A percentile compares a stretch with the other conserved stretches of the same genome.
Evolutionary conservation across 257 asterid species (phyloP).

Genomic region (Galeopsis tetrahit): DNA sequence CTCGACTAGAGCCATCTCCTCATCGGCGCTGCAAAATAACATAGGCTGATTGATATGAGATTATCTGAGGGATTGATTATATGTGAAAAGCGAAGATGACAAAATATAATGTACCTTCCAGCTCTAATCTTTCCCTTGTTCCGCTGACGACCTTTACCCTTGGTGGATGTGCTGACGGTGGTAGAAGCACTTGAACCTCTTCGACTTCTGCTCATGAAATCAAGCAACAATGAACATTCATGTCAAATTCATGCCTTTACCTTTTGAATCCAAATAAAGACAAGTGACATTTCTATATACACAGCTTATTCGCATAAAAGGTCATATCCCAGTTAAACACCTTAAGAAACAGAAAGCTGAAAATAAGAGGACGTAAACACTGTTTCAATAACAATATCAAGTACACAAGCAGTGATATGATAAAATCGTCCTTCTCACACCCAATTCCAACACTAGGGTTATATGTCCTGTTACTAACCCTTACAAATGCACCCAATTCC

Average conservation of each 20-base stretch:
- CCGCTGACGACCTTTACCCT: constrained; percentile 82
- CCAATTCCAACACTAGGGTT: too few species aligned
- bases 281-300: not conserved
- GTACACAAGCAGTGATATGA: not conserved
- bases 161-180: constrained; percentile 55
- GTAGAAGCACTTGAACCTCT: constrained; percentile 72
- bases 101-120: constrained; percentile 67
- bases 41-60: constrained; percentile 13
- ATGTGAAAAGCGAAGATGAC: constrained; percentile 6
- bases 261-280: not conserved
- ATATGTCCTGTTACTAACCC: too few species aligned
- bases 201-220: constrained; percentile 62
- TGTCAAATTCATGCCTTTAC: not conserved
- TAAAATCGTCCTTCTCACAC: too few species aligned
- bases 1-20: constrained; percentile 87
- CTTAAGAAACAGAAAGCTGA: not conserved
- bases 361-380: not conserved
- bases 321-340: not conserved
- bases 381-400: not conserved
- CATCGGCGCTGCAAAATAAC: constrained; percentile 69
- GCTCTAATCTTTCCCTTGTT: constrained; percentile 95
- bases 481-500: too few species aligned
- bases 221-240: constrained; percentile 13
- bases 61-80: constrained; percentile 14
- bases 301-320: not conserved